phyloP scores from a whole-genome alignment of 192 early-diverging fungal species.

The Podila clonocystis region DNA sequence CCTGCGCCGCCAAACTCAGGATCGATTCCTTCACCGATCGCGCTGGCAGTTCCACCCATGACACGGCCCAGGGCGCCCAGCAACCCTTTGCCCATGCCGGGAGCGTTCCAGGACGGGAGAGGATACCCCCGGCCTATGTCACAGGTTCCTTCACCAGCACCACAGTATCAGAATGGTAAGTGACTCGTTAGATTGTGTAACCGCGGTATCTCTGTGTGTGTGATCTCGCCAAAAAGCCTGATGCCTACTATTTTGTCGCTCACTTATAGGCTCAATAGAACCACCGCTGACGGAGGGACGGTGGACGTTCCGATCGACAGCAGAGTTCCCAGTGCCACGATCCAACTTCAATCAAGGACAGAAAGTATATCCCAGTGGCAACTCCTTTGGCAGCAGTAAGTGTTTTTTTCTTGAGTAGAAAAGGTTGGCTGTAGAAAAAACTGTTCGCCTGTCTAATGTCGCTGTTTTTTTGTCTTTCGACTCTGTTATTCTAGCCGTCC shows the following conservation, averaged over 20 bases:
- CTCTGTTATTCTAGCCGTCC: conserved; percentile 14
- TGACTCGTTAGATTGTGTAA: no score
- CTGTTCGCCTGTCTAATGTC: neutral
- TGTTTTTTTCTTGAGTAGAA: neutral
- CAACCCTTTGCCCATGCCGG: conserved; percentile 1
- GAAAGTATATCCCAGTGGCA: conserved; percentile 53
- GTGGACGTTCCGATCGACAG: conserved; percentile 50
- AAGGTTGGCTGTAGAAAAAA: no score
- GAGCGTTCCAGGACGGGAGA: no score
- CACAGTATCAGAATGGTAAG: no score
- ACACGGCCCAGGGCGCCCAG: conserved; percentile 18
- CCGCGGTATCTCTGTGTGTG: no score
- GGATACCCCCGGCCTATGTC: no score
- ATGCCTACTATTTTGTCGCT: conserved; percentile 5
- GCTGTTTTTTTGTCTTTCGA: conserved; percentile 1
- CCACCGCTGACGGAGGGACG: conserved; percentile 53
- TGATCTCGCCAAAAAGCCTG: neutral
- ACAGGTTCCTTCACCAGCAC: no score
- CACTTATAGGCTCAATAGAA: conserved; percentile 15
- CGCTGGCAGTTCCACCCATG: conserved; percentile 5
- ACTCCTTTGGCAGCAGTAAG: conserved; percentile 50
- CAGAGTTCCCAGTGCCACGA: conserved; percentile 52
- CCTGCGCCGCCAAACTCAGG: conserved; percentile 15
- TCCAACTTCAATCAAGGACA: conserved; percentile 9
- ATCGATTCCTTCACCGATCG: conserved; percentile 17